phyloP scores from a whole-genome alignment of 805 yeast species.

The Cyberlindnera meyerae region DNA sequence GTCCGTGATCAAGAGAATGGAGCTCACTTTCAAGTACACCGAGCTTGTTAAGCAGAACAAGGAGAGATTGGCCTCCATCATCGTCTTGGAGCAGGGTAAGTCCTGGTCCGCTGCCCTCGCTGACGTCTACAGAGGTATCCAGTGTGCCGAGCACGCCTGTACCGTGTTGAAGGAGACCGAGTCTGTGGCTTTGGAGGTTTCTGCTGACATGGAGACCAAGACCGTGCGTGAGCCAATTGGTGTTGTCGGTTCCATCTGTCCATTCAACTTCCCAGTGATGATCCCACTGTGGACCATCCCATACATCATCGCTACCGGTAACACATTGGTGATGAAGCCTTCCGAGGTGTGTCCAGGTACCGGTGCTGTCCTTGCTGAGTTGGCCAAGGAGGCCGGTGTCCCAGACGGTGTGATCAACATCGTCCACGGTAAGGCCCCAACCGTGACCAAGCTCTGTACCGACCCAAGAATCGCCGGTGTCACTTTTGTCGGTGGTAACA shows the following conservation, averaged over 20 bases:
- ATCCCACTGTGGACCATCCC: slow-evolving; percentile 59
- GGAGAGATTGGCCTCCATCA: slow-evolving; percentile 60
- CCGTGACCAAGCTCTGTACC: slow-evolving; percentile 64
- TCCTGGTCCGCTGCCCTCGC: slow-evolving; percentile 72
- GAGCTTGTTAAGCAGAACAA: slow-evolving; percentile 58
- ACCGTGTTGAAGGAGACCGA: slow-evolving; percentile 59
- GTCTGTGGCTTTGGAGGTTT: slow-evolving; percentile 60
- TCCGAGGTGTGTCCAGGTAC: slow-evolving; percentile 81
- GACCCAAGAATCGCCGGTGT: slow-evolving; percentile 74
- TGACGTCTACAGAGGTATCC: slow-evolving; percentile 71
- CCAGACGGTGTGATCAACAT: slow-evolving; percentile 71
- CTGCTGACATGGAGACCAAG: slow-evolving; percentile 70
- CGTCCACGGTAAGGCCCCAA: slow-evolving; percentile 68
- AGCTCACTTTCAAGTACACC: slow-evolving; percentile 65
- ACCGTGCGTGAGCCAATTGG: slow-evolving; percentile 70
- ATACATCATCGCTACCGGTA: slow-evolving; percentile 62
- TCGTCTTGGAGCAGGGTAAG: slow-evolving; percentile 73
- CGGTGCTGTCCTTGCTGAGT: slow-evolving; percentile 67
- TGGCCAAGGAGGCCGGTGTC: slow-evolving; percentile 67
- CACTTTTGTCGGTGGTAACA: slow-evolving; percentile 76
- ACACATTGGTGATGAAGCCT: slow-evolving; percentile 66
- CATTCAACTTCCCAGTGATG: slow-evolving; percentile 84
- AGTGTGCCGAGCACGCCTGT: slow-evolving; percentile 77
- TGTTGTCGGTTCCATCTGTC: slow-evolving; percentile 72
- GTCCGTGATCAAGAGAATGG: slow-evolving; percentile 49